Evolutionary conservation across 2,329 filamentous ascomycete species (phyloP).

Genomic region (Conoideocrella luteorostrata): DNA sequence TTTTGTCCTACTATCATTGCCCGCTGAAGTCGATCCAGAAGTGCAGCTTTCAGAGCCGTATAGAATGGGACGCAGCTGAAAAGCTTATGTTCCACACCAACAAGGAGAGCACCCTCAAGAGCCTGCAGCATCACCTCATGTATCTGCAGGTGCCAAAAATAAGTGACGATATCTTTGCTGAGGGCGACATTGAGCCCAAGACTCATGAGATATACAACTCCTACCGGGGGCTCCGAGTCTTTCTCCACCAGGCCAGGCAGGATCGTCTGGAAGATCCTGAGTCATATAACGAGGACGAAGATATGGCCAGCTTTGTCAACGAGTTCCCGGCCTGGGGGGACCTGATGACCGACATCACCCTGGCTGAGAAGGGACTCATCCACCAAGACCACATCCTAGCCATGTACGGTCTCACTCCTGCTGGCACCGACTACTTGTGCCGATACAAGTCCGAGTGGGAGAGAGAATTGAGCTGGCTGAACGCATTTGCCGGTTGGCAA

Average conservation of each 20-base stretch:
- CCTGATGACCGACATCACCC: neutral
- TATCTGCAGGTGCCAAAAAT: neutral
- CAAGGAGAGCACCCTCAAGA: neutral
- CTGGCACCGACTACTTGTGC: constrained; percentile 7
- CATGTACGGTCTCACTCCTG: constrained; percentile 11
- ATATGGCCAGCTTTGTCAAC: neutral
- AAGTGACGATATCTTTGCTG: neutral
- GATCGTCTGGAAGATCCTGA: neutral
- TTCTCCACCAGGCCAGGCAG: neutral
- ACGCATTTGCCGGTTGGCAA: constrained; percentile 15
- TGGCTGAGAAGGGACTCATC: neutral
- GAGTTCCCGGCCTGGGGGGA: constrained; percentile 1
- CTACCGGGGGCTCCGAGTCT: neutral
- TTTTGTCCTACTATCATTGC: neutral
- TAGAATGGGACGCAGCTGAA: neutral
- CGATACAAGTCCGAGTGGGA: constrained; percentile 5
- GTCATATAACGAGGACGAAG: neutral
- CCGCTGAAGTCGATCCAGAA: neutral
- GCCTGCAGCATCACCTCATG: neutral
- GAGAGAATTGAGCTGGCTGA: constrained; percentile 12
- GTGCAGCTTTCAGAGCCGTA: neutral
- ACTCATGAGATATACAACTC: neutral
- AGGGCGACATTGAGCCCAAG: neutral
- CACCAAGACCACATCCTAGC: neutral
- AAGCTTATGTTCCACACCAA: neutral